Base-by-base conservation (phyloP, 768 basidiomycete genomes). In the Gyrodon lividus region DNA sequence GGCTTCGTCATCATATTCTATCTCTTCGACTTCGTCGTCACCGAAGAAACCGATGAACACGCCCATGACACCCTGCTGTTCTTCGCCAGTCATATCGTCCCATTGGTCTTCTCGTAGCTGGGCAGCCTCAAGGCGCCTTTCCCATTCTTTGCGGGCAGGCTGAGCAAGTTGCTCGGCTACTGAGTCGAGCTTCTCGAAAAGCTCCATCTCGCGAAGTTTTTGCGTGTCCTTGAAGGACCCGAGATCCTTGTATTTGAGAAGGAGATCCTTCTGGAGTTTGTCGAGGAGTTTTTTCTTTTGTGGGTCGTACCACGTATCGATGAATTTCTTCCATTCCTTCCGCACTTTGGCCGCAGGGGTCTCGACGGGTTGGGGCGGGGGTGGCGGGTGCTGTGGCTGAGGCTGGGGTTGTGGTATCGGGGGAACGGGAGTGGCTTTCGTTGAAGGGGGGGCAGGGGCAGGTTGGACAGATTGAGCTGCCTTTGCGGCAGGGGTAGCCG, bases 131-230 rank as follows among this genome's bases (percentile, higher is more conserved):
- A 69, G 67, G 40, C 66, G 68, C 38, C 55, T 63, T n/a, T 68
- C 69, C 67, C 67, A 69, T 62, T 69, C 66, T 0, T n/a, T 24
- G 33, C 69, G 66, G 23, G 67, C 67, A 5, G 66, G 69, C 55
- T 63, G 52, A 48, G 67, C 50, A 23, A 69, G 66, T 9, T 57
- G 59, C 30, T 38, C 43, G 40, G 54, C 59, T 13, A 69, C 38
- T 3, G 59, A 40, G 34, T 60, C 54, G 54, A 64, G 56, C 23
- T 37, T 57, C 49, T 67, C 58, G 16, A 55, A 67, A 24, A 65
- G 58, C 43, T 70, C 67, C 53, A 61, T 56, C 8, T 66, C 62
- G 34, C 62, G 69, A 33, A 62, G 51, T 34, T 62, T 60, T 46
- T 67, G 68, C 1, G 69, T 70, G 0, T 56, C 51, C 54, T 58